Conservation (phyloP, 2,329 filamentous ascomycete genomes). For the Lasiodiplodia theobromae region DNA sequence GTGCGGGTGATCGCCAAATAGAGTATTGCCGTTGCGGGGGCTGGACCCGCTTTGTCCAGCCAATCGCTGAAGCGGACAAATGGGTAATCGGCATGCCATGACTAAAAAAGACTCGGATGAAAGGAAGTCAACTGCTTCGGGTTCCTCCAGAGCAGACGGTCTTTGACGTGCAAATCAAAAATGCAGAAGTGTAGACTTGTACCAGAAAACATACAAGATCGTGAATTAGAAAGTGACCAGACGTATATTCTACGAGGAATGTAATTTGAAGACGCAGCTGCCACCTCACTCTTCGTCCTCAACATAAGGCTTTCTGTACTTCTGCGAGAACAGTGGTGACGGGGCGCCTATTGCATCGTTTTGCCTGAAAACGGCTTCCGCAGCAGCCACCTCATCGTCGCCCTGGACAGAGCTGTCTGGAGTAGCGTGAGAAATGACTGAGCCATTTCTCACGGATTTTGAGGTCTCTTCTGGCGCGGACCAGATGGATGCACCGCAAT, state of each 20-base stretch:
- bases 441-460: background rate
- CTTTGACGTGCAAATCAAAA: background rate
- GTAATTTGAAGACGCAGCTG: background rate
- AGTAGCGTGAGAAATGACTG: conserved; percentile 1
- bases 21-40: background rate
- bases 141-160: background rate
- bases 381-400: conserved; percentile 9
- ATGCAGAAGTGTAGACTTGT: too few species aligned
- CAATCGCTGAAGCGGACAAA: background rate
- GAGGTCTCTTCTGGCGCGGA: background rate
- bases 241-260: background rate
- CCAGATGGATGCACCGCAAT: conserved; percentile 21
- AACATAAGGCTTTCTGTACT: conserved; percentile 17
- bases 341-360: conserved; percentile 9
- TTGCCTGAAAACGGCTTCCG: conserved; percentile 2
- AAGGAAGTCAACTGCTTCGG: background rate
- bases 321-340: background rate
- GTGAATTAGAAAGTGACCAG: background rate
- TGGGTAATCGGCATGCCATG: background rate
- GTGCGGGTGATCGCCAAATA: conserved; percentile 12
- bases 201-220: background rate
- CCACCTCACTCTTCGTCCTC: conserved; percentile 6
- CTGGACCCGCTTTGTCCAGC: background rate
- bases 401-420: conserved; percentile 20
- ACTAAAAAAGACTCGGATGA: background rate